Evolutionary conservation across 306 rosid species (phyloP), one percentile per base, ranked within the genome.

Genomic region (apple (Malus domestica)): DNA sequence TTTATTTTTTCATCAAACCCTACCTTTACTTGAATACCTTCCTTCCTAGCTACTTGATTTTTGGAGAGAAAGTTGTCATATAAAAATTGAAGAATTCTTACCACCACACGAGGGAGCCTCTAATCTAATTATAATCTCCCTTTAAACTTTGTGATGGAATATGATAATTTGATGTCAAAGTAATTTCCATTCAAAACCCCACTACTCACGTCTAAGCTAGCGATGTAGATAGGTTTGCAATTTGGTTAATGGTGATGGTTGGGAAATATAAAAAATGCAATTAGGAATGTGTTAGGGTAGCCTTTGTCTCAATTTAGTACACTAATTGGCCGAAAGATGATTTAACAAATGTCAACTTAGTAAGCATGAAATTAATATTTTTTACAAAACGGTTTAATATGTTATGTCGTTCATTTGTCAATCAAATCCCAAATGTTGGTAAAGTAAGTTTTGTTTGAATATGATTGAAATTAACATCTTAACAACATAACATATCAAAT

Each of bases 101-200:
- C 63, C 80, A 19, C 75, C 90, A 78, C 96, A 89, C 92, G 89
- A 83, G 91, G 80, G 87, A 88, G 75, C 81, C 87, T 57, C 10
- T 57, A 80, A 80, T 84, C 68, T 74, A 75, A 80, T 77, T 79
- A 76, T 82, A 54, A 74, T n/a, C 76, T 77, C 59, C 5, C 70
- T 27, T 42, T 27, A 10, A 27, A 8, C 22, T 62, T 29, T 61
- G 78, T 61, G 63, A 45, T 6, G 46, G 78, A 61, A 74, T 65
- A 19, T 32, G 29, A 25, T 66, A 35, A 33, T 66, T 66, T 35
- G 70, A 66, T 35, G 49, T 66, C 27, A 19, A 20, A 66, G 25
- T 35, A 66, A 66, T 19, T 33, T 35, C 46, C n/a, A 9, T 29
- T 35, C 45, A 66, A 66, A 66, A 35, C 70, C 70, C 70, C 70